Base-by-base conservation (phyloP, 2,329 filamentous ascomycete species). In the Metarhizium brunneum region DNA sequence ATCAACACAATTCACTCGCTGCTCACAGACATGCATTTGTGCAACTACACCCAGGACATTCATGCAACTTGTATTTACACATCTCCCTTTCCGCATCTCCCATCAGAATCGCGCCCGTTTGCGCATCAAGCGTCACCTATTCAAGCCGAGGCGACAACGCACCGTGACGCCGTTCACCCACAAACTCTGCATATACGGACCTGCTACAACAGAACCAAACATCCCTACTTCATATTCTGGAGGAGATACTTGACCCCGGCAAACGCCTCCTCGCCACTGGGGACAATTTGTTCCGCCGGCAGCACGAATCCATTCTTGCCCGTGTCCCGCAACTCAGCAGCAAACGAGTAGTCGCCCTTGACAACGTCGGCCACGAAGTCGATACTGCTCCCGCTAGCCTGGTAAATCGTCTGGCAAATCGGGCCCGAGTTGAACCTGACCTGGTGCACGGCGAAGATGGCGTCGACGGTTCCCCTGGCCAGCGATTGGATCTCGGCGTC, bases 361-460 rank as follows among this genome's bases (percentile, higher is more conserved):
- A 71, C 66, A 4, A 76, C 69, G 48, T 76, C 76, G 36, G 64
- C 64, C 45, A 71, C 70, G 54, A 75, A 79, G 63, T 80, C 77
- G 29, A 75, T 72, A 50, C 70, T 74, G 56, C 65, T 71, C 18
- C 76, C 76, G 0, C 72, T 71, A 0, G 81, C 79, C 59, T 79
- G 74, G 66, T 86, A 86, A 60, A 86, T 82, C 35, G 81, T 85
- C 42, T 69, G 68, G 68, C 84, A 86, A 58, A 82, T 79, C 2
- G 81, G 76, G 0, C 79, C 78, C 50, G 76, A 72, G 10, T 64
- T 53, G 60, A 73, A 77, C 4, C 56, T 54, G 10, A 68, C 66
- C 29, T 73, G 73, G 54, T 75, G 68, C n/a, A 74, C 68, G 1
- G 64, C 61, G 29, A 63, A 69, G 62, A 86, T 79, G 20, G 81